Evolutionary conservation across 2,329 filamentous ascomycete species (phyloP).

Genomic region (Gnomoniopsis smithogilvyi): DNA sequence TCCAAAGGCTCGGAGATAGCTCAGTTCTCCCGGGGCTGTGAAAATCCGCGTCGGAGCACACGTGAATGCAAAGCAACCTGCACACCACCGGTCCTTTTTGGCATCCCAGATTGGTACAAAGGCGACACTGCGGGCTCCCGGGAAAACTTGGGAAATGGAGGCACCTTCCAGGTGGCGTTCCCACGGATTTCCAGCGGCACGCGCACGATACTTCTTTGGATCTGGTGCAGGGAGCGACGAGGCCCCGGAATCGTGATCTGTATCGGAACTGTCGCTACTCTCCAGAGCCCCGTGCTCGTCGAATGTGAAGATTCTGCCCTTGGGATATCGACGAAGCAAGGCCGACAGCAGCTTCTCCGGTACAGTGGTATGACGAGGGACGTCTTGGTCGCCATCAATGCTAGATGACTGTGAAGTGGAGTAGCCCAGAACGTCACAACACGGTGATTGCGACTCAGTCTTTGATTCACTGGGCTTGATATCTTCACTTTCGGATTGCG

Average conservation of each 20-base stretch:
- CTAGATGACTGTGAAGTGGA: constrained; percentile 32
- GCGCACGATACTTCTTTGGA: background rate
- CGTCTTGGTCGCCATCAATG: constrained; percentile 25
- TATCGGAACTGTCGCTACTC: background rate
- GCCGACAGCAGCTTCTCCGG: constrained; percentile 36
- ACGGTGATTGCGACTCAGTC: background rate
- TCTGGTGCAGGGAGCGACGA: background rate
- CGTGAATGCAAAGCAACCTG: constrained; percentile 10
- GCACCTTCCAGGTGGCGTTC: background rate
- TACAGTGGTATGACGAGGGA: constrained; percentile 22
- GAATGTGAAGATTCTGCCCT: constrained; percentile 44
- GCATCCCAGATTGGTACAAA: constrained; percentile 48
- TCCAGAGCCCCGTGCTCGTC: constrained; percentile 19
- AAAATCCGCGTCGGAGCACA: background rate
- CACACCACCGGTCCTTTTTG: constrained; percentile 18
- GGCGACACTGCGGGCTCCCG: constrained; percentile 41
- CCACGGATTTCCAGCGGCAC: background rate
- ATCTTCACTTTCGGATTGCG: constrained; percentile 8
- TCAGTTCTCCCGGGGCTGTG: constrained; percentile 36
- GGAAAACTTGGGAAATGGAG: constrained; percentile 25
- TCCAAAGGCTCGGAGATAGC: constrained; percentile 43
- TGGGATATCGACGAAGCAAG: constrained; percentile 41
- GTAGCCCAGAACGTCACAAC: constrained; percentile 35
- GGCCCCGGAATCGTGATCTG: background rate
- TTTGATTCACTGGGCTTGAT: background rate